A percentile compares a stretch with the other conserved stretches of the same genome.
These are phyloP conservation scores for Colletotrichum plurivorum DNA, from an alignment of 2,329 filamentous ascomycete species.

Conservation along the genomic window DNA sequence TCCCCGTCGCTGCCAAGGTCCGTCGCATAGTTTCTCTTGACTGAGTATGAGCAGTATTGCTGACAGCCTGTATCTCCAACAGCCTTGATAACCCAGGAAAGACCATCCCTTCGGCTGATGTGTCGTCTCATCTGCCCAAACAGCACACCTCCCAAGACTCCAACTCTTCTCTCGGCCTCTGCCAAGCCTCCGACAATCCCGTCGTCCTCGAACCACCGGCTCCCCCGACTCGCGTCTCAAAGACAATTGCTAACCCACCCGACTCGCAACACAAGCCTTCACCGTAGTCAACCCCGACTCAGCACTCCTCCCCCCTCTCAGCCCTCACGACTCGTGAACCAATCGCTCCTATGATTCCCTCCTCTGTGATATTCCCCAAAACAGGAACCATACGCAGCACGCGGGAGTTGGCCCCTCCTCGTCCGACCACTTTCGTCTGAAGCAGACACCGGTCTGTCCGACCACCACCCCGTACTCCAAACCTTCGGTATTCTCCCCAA, in stretches of 20 bases:
- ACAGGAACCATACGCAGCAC: background rate
- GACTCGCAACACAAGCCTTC: conserved; percentile 1
- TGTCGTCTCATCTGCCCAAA: conserved; percentile 12
- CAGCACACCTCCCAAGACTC: background rate
- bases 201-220: background rate
- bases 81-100: too few relatives aligned
- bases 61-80: too few relatives aligned
- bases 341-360: too few relatives aligned
- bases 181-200: background rate
- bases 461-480: background rate
- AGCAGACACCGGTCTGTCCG: conserved; percentile 14
- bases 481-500: background rate
- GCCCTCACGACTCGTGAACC: conserved; percentile 10
- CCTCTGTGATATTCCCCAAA: too few relatives aligned
- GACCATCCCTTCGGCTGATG: background rate
- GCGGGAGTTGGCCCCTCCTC: background rate
- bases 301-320: background rate
- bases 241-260: background rate
- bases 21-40: too few relatives aligned
- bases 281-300: background rate
- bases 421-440: conserved; percentile 30
- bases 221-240: background rate
- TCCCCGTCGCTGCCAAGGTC: too few relatives aligned
- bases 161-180: background rate
- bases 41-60: too few relatives aligned